These are phyloP conservation scores for Colletotrichum spaethianum DNA, from an alignment of 2,329 filamentous ascomycete genomes.

Conservation along the genomic window DNA sequence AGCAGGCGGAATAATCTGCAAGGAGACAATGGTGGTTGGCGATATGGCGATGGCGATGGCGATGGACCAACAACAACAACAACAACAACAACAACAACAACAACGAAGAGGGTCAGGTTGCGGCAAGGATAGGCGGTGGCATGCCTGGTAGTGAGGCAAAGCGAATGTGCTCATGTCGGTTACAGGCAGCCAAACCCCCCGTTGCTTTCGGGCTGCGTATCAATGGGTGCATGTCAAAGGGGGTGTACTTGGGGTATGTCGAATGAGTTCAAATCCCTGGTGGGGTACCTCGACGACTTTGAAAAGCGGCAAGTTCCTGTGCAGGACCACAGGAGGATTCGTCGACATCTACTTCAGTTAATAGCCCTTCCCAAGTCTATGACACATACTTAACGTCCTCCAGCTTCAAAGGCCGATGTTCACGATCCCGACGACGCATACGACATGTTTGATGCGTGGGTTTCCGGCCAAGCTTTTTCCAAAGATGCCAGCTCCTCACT, in stretches of 20 bases:
- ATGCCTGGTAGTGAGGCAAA: neutral
- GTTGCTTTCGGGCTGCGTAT: neutral
- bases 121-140: neutral
- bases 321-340: conserved; percentile 47
- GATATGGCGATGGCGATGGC: no score
- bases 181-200: neutral
- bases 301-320: conserved; percentile 47
- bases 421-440: neutral
- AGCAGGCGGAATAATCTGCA: conserved; percentile 16
- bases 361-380: neutral
- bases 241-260: conserved; percentile 1
- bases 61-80: no score
- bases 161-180: conserved; percentile 22
- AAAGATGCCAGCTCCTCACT: conserved; percentile 3
- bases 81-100: no score
- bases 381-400: neutral
- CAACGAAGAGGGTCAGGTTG: neutral
- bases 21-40: neutral
- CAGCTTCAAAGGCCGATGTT: neutral
- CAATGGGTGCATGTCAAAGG: neutral
- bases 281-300: no score
- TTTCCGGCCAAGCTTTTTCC: neutral
- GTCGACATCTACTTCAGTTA: conserved; percentile 17
- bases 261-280: neutral
- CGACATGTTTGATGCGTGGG: conserved; percentile 2